Conservation (phyloP, 2,329 filamentous ascomycete genomes). For the Ceratocystis albifundus region DNA sequence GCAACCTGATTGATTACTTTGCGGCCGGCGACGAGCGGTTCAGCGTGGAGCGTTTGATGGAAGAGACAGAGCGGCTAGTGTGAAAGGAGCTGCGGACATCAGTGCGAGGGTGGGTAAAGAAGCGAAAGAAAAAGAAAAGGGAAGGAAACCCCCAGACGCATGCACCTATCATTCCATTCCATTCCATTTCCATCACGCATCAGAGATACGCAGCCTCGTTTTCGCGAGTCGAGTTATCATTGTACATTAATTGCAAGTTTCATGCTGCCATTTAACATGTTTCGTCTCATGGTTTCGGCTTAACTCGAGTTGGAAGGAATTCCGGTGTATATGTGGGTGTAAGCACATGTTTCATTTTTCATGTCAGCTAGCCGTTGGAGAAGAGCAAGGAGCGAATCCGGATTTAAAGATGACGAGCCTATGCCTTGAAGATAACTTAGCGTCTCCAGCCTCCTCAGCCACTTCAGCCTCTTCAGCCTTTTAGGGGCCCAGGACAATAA, state of each 20-base stretch:
- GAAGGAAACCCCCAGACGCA: neutral
- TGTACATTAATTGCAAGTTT: neutral
- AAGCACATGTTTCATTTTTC: neutral
- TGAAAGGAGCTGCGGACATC: slow-evolving; percentile 27
- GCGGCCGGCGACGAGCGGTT: slow-evolving; percentile 66
- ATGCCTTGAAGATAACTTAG: too few relatives aligned
- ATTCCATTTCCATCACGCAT: too few relatives aligned
- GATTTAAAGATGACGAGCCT: too few relatives aligned
- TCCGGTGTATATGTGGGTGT: neutral
- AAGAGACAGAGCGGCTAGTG: slow-evolving; percentile 74
- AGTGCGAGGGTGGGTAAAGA: neutral
- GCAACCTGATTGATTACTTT: slow-evolving; percentile 69
- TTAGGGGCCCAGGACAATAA: neutral
- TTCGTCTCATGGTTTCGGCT: neutral
- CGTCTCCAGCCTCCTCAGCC: too few relatives aligned
- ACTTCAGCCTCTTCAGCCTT: neutral
- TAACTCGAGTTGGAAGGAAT: neutral
- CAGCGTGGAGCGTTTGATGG: slow-evolving; percentile 70
- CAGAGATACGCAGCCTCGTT: neutral
- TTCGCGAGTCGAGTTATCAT: neutral
- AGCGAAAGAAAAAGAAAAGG: neutral
- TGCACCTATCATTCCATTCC: neutral
- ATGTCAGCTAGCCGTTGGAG: neutral
- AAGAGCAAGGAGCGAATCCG: too few relatives aligned
- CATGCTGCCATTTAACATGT: neutral